Evolutionary conservation across 2,329 filamentous ascomycete species (phyloP).

Genomic region (Pseudogymnoascus sp.): DNA sequence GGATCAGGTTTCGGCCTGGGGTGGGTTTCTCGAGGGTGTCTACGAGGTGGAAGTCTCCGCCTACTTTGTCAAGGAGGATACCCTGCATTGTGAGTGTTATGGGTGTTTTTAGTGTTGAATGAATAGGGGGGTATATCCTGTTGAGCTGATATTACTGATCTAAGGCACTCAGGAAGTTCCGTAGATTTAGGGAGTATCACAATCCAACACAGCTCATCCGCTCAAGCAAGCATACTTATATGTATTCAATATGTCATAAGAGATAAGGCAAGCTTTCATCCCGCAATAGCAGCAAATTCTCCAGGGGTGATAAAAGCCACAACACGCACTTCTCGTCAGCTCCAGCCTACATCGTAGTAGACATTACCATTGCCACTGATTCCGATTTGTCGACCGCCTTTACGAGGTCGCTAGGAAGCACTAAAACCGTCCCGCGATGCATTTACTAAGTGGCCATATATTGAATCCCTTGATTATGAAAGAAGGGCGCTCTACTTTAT

Average conservation of each 20-base stretch:
- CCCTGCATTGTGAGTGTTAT: slow-evolving; percentile 21
- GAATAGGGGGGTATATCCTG: neutral
- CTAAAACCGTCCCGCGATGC: neutral
- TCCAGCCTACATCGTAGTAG: neutral
- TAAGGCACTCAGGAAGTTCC: neutral
- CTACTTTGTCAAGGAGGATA: slow-evolving; percentile 17
- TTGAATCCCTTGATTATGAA: neutral
- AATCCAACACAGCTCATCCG: neutral
- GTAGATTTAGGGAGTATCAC: neutral
- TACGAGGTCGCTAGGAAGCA: neutral
- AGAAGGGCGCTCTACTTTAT: neutral
- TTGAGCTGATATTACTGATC: neutral
- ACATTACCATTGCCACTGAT: no score
- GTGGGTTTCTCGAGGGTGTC: slow-evolving; percentile 20
- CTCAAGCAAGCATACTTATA: neutral
- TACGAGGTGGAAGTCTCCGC: slow-evolving; percentile 15
- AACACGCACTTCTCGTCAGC: neutral
- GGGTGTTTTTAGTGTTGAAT: no score
- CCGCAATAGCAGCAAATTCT: neutral
- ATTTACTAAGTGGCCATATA: neutral
- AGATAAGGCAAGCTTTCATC: neutral
- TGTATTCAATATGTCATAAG: neutral
- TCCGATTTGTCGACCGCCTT: neutral
- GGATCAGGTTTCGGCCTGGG: slow-evolving; percentile 27
- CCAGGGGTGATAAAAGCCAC: neutral